Conservation (phyloP, 2,329 filamentous ascomycete genomes). For the Grosmannia serpens region DNA sequence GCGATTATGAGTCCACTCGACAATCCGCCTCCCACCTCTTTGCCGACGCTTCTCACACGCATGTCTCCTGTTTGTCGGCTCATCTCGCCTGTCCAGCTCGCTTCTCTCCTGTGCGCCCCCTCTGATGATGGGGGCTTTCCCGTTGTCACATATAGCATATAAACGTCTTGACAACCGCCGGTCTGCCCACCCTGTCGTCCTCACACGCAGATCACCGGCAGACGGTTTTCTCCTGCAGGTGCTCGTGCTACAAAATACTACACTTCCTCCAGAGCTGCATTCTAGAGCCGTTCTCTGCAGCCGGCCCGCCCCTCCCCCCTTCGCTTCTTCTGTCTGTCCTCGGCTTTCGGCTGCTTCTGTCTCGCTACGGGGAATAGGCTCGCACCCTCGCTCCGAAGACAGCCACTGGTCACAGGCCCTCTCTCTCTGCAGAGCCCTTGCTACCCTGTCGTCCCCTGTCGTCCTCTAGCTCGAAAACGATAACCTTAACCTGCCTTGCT, state of each 20-base stretch:
- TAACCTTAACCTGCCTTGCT: background rate
- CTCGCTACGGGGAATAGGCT: background rate
- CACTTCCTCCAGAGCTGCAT: background rate
- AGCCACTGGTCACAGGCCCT: background rate
- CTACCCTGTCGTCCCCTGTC: background rate
- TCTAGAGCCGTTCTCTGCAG: background rate
- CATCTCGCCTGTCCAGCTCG: background rate
- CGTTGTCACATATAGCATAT: background rate
- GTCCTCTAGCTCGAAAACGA: background rate
- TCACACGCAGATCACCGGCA: background rate
- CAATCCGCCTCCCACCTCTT: background rate
- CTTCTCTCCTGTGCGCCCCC: background rate
- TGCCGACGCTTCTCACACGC: background rate
- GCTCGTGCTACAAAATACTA: background rate
- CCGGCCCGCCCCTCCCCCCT: background rate
- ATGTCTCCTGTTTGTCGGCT: background rate
- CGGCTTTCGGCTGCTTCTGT: background rate
- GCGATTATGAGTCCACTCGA: background rate
- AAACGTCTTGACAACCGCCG: background rate
- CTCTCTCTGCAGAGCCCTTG: background rate
- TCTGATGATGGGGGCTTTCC: background rate
- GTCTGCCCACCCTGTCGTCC: background rate
- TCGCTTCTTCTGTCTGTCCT: background rate
- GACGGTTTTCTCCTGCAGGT: background rate
- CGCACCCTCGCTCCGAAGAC: background rate